Evolutionary conservation across 257 asterid genomes (phyloP).

Genomic region (Apocynum venetum): DNA sequence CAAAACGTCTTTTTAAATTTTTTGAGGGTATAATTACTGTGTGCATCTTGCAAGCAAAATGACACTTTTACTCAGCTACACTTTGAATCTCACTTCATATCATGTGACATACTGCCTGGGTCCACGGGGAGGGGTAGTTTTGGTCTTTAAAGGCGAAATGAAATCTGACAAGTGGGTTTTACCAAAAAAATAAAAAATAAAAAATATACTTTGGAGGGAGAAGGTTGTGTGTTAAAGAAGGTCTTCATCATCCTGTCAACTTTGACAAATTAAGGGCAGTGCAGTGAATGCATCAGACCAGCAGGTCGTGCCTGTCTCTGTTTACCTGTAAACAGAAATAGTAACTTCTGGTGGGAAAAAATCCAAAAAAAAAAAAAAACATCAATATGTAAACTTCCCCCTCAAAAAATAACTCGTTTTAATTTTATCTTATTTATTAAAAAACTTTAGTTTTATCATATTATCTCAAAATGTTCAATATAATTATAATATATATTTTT

Average conservation of each 20-base stretch:
- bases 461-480: too few species aligned
- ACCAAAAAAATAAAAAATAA: too few species aligned
- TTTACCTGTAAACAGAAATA: conserved; percentile 5
- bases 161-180: not conserved
- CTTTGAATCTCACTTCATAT: not conserved
- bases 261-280: conserved; percentile 55
- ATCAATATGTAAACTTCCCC: not conserved
- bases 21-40: not conserved
- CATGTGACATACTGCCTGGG: not conserved
- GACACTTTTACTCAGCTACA: not conserved
- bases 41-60: conserved; percentile 2
- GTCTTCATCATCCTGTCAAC: conserved; percentile 26
- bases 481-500: too few species aligned
- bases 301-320: conserved; percentile 30
- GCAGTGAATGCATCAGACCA: conserved; percentile 47
- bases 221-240: conserved; percentile 15
- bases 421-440: too few species aligned
- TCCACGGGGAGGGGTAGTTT: not conserved
- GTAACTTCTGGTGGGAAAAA: not conserved
- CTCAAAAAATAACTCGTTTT: too few species aligned
- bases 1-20: not conserved
- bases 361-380: not conserved
- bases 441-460: too few species aligned
- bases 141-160: not conserved
- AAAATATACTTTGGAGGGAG: not conserved